phyloP scores from a whole-genome alignment of 306 rosid species.

The Lathyrus sativus region DNA sequence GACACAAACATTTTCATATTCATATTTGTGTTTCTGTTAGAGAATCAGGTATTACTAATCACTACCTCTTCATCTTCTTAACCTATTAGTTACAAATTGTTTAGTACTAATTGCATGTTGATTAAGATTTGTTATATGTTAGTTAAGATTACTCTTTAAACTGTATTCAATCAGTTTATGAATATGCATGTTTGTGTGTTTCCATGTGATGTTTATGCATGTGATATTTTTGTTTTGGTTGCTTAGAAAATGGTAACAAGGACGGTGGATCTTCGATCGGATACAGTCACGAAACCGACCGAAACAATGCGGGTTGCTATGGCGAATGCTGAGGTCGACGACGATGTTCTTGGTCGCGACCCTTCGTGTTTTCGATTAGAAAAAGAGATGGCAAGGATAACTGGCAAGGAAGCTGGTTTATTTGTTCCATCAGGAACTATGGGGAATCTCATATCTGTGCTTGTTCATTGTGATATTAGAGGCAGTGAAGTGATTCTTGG shows the following conservation, averaged over 20 bases:
- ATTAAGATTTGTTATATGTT: neutral
- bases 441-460: conserved; percentile 90
- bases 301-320: conserved; percentile 78
- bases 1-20: neutral
- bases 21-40: neutral
- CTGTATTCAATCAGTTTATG: neutral
- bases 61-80: neutral
- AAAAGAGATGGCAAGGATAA: conserved; percentile 68
- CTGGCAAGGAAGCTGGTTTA: conserved; percentile 80
- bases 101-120: neutral
- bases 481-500: conserved; percentile 96
- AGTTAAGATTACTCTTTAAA: neutral
- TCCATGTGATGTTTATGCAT: no score
- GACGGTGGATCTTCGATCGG: conserved; percentile 81
- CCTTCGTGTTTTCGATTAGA: conserved; percentile 72
- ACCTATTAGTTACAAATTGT: neutral
- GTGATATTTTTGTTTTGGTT: conserved; percentile 18
- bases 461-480: conserved; percentile 83
- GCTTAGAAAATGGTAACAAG: conserved; percentile 59
- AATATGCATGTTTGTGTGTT: no score
- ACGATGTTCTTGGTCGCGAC: conserved; percentile 72
- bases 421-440: conserved; percentile 94
- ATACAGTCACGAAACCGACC: conserved; percentile 85
- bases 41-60: neutral
- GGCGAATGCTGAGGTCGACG: conserved; percentile 82